Evolutionary conservation across 495 filamentous ascomycete species (phyloP).

Genomic region (Aspergillus nanangensis): DNA sequence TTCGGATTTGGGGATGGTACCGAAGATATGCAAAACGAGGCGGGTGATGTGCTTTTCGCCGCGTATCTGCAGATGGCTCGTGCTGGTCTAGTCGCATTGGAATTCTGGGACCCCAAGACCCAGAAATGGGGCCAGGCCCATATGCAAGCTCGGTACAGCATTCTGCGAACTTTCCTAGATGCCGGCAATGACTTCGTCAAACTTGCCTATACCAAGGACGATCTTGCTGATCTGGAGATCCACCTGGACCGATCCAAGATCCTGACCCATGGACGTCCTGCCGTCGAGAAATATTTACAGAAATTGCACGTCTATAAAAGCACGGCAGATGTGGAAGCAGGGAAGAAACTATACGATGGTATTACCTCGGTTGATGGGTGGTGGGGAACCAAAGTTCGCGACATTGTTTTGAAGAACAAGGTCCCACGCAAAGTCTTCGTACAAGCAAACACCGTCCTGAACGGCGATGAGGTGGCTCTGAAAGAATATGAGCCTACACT

Average conservation of each 20-base stretch:
- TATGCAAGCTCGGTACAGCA: conserved; percentile 90
- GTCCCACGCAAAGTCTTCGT: conserved; percentile 94
- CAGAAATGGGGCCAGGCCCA: conserved; percentile 94
- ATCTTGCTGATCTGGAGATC: conserved; percentile 77
- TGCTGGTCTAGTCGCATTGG: conserved; percentile 76
- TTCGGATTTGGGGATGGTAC: conserved; percentile 84
- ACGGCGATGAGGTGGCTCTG: conserved; percentile 69
- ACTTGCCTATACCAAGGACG: conserved; percentile 66
- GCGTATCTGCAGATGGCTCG: conserved; percentile 90
- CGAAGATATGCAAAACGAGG: conserved; percentile 64
- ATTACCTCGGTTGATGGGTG: conserved; percentile 80
- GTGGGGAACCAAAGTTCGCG: conserved; percentile 71
- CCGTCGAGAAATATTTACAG: conserved; percentile 84
- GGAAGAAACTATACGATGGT: conserved; percentile 70
- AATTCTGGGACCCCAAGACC: conserved; percentile 83
- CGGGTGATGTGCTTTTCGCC: conserved; percentile 80
- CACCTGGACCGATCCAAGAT: conserved; percentile 82
- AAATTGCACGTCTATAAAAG: conserved; percentile 91
- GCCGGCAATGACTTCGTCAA: conserved; percentile 80
- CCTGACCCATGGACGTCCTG: conserved; percentile 58
- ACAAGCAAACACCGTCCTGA: conserved; percentile 80
- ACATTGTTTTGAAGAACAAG: conserved; percentile 79
- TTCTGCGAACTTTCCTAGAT: conserved; percentile 81
- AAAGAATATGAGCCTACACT: conserved; percentile 86
- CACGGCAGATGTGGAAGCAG: conserved; percentile 76